A percentile compares a stretch with the other conserved stretches of the same genome.
These are phyloP conservation scores for Takakia lepidozioides DNA, from an alignment of 225 moss, liverwort and hornwort species.

Conservation along the genomic window DNA sequence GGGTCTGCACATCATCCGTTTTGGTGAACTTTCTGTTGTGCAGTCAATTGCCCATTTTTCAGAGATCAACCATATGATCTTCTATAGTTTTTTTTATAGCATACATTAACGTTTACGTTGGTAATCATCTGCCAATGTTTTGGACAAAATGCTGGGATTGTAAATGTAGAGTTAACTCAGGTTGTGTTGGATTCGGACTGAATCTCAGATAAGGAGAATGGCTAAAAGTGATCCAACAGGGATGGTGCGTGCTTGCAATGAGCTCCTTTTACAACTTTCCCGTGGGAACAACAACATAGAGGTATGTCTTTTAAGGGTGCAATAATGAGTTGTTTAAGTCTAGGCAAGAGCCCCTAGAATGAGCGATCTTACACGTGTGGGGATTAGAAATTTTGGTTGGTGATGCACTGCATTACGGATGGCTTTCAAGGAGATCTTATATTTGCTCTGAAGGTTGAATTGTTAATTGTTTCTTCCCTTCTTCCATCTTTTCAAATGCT, in stretches of 20 bases:
- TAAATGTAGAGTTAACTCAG: no score
- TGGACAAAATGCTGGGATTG: no score
- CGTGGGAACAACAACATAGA: conserved; percentile 23
- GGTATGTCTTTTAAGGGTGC: no score
- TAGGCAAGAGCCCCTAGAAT: not conserved
- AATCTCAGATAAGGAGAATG: no score
- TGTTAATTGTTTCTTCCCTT: not conserved
- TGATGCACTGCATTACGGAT: no score
- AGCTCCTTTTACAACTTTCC: conserved; percentile 55
- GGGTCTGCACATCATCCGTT: not conserved
- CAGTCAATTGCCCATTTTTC: not conserved
- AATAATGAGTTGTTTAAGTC: not conserved
- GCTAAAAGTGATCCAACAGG: conserved; percentile 58
- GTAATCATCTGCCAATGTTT: no score
- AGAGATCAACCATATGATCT: not conserved
- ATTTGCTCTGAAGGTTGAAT: not conserved
- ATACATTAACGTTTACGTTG: not conserved
- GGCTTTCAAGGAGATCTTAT: no score
- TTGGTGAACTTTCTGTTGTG: not conserved
- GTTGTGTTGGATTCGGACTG: no score
- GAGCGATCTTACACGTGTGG: not conserved
- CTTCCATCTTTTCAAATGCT: conserved; percentile 1
- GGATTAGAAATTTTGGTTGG: no score
- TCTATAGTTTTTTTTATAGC: not conserved
- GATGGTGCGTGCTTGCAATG: conserved; percentile 63